These are phyloP conservation scores for Suillus bovinus DNA, from an alignment of 768 basidiomycete genomes.

Conservation along the genomic window DNA sequence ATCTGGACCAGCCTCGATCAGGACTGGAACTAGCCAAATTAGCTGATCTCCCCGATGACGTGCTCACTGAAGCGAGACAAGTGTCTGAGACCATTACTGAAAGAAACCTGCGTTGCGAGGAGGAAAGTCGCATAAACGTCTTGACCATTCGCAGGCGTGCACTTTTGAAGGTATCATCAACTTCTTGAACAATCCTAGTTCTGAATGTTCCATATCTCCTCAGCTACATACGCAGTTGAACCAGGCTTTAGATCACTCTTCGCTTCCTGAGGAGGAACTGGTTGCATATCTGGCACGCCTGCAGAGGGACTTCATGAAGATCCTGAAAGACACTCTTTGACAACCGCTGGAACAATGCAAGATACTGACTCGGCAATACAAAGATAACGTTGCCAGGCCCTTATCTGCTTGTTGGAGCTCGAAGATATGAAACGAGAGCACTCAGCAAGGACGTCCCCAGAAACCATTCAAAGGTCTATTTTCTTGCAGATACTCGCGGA, in stretches of 20 bases:
- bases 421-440: background rate
- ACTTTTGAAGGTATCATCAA: conserved; percentile 57
- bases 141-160: conserved; percentile 65
- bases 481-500: background rate
- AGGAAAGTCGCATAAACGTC: conserved; percentile 61
- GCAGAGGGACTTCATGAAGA: conserved; percentile 68
- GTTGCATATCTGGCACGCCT: conserved; percentile 63
- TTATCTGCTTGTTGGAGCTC: background rate
- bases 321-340: conserved; percentile 42
- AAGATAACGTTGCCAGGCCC: background rate
- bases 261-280: conserved; percentile 72
- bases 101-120: conserved; percentile 55
- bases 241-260: conserved; percentile 72
- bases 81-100: conserved; percentile 61
- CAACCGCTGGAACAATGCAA: background rate
- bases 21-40: conserved; percentile 88
- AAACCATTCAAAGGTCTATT: background rate
- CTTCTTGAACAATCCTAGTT: background rate
- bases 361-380: background rate
- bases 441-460: background rate
- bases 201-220: background rate
- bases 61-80: conserved; percentile 61
- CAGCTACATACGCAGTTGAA: conserved; percentile 75
- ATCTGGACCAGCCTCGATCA: conserved; percentile 29
- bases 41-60: conserved; percentile 78